Evolutionary conservation across 169 alveolate genomes (phyloP).

Genomic region (Cryptosporidium ryanae): DNA sequence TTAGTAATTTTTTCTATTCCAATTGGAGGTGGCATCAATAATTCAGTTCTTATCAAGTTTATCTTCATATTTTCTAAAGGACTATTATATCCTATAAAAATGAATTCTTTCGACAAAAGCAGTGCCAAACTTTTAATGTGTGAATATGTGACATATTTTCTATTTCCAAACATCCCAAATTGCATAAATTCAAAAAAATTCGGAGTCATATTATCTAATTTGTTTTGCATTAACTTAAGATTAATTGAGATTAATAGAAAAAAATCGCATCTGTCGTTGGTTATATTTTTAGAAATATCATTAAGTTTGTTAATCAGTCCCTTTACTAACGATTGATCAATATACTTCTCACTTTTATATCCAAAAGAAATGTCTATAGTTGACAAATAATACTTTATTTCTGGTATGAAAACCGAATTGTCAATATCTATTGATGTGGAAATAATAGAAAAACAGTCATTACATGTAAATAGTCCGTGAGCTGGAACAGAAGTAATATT

Average conservation of each 20-base stretch:
- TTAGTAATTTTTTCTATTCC: background rate
- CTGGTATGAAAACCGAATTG: slow-evolving; percentile 23
- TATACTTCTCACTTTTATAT: background rate
- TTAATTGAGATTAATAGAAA: background rate
- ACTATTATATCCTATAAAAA: background rate
- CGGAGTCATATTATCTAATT: too few species aligned
- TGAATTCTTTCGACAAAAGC: slow-evolving; percentile 16
- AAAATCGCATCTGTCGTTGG: background rate
- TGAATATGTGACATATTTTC: background rate
- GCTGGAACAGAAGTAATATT: slow-evolving; percentile 16
- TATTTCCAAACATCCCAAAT: background rate
- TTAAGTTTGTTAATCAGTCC: background rate
- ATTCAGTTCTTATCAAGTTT: slow-evolving; percentile 17
- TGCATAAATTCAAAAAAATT: background rate
- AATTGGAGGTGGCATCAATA: slow-evolving; percentile 23
- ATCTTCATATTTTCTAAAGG: background rate
- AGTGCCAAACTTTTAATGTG: slow-evolving; percentile 1
- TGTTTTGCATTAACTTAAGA: too few species aligned
- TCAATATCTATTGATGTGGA: slow-evolving; percentile 65
- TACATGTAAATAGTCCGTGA: slow-evolving; percentile 6
- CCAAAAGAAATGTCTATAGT: slow-evolving; percentile 22
- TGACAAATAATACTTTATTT: slow-evolving; percentile 35
- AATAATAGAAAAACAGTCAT: background rate
- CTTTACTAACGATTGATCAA: background rate
- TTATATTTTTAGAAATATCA: background rate